A percentile compares a stretch with the other conserved stretches of the same genome.
phyloP scores from a whole-genome alignment of 495 filamentous ascomycete genomes.

The Penicillium flavigenum region DNA sequence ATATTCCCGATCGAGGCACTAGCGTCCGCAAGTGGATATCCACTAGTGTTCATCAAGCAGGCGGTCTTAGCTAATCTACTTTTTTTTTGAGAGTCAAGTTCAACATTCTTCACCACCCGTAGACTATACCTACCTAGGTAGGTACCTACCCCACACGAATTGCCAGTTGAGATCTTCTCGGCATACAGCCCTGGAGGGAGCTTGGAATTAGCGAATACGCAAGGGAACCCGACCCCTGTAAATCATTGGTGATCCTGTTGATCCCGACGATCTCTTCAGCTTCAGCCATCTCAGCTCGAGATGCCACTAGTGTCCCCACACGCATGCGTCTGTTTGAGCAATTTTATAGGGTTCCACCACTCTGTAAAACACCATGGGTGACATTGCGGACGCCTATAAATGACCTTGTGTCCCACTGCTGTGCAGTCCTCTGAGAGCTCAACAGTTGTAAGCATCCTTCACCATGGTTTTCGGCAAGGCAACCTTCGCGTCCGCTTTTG shows the following conservation, averaged over 20 bases:
- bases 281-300: slow-evolving; percentile 1
- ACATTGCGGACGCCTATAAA: slow-evolving; percentile 3
- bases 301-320: slow-evolving; percentile 4
- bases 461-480: slow-evolving; percentile 4
- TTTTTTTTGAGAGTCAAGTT: too few relatives aligned
- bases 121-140: too few relatives aligned
- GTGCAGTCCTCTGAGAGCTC: too few relatives aligned
- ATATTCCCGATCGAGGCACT: background rate
- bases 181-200: background rate
- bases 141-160: background rate
- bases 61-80: too few relatives aligned
- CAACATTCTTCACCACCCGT: background rate
- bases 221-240: background rate
- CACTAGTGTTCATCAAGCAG: too few relatives aligned
- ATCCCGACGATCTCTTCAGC: background rate
- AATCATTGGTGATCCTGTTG: slow-evolving; percentile 4
- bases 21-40: background rate
- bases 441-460: background rate
- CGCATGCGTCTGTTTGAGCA: background rate
- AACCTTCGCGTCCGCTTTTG: slow-evolving; percentile 12
- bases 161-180: background rate
- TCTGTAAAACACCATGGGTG: background rate
- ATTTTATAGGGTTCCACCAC: background rate
- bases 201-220: background rate
- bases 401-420: background rate